Evolutionary conservation across 768 basidiomycete genomes (phyloP), one percentile per base, ranked within the genome.

Genomic region (Russula brevipes): DNA sequence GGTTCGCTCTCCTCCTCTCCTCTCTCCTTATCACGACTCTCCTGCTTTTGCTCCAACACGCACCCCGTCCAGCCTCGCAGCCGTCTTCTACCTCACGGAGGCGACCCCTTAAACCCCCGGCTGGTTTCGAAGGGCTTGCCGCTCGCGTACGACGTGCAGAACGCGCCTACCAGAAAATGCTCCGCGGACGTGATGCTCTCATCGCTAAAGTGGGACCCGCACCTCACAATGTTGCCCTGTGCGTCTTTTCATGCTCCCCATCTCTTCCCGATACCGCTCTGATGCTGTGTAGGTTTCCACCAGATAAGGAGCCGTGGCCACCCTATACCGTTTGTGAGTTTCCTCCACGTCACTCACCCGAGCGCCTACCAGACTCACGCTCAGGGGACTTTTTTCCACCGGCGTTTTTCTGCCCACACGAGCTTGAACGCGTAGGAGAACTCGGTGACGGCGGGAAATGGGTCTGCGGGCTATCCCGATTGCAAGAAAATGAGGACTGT

Each of bases 391-490:
- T 81, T 62, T 80, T 80, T 56, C 73, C 75, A 19, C 73, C 80
- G 0, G 68, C 77, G 0, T 81, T 77, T 63, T 71, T 74, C 36
- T 80, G 80, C 68, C 79, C 80, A 24, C 78, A 80, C 62, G 73
- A 77, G 56, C 54, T 75, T 12, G 75, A 80, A 64, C 78, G 79
- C 24, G 60, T 80, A 55, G 79, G 79, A 45, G 76, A 79, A 14
- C 73, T 87, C 9, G 85, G 85, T 17, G 86, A 87, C 69, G 86
- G 86, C 14, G 86, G 87, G 14, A 88, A 87, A 73, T 88, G 84
- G 83, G 77, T 85, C 16, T 87, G 87, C 68, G 87, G 87, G 2
- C 69, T 87, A 31, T 82, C 81, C 30, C 77, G 81, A 3, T 72
- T 87, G 5, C 74, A 75, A 57, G 74, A 80, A 55, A 85, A 86